Base-by-base conservation (phyloP, 768 basidiomycete genomes). In the Lactarius psammicola region DNA sequence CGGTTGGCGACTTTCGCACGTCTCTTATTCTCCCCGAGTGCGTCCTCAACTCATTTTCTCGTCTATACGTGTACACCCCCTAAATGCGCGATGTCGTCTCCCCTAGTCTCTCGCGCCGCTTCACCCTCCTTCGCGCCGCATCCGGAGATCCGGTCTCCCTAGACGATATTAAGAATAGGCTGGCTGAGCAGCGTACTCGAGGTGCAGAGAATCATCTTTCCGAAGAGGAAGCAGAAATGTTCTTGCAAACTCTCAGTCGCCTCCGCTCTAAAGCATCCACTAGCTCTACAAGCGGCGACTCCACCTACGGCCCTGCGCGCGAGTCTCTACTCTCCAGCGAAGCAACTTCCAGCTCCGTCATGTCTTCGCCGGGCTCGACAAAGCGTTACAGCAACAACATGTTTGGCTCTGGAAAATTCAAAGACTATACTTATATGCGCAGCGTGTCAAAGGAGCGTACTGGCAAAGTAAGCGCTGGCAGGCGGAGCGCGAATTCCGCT, bases 301-400 rank as follows among this genome's bases (percentile, higher is more conserved):
- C 69, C 3, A 34, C 46, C 44, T 31, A 54, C 26, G 40, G 46
- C n/a, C 57, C 56, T 1, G 59, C 63, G 26, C 67, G 62, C 30
- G 67, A 68, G 23, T 72, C 68, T 23, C 18, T 63, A 40, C 71
- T 67, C n/a, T 75, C 76, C 30, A 64, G 71, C 38, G 65, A 71
- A 49, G 72, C 83, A 76, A 68, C 79, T 69, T 66, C 76, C 69
- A 69, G 75, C 70, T 78, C 81, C 63, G 71, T 74, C 63, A 68
- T 75, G 74, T 72, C 71, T 76, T 72, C 78, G 70, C 23, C 64
- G 75, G 70, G 64, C 38, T 83, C 84, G 46, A 77, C 80, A 63
- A 88, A 89, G 76, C 84, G 92, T 55, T 89, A 90, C 75, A 92
- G 90, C 79, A 93, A 93, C 75, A 93, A 93, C 72, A 79, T 94